phyloP scores from a whole-genome alignment of 805 yeast species.

The Candida qinlingensis region DNA sequence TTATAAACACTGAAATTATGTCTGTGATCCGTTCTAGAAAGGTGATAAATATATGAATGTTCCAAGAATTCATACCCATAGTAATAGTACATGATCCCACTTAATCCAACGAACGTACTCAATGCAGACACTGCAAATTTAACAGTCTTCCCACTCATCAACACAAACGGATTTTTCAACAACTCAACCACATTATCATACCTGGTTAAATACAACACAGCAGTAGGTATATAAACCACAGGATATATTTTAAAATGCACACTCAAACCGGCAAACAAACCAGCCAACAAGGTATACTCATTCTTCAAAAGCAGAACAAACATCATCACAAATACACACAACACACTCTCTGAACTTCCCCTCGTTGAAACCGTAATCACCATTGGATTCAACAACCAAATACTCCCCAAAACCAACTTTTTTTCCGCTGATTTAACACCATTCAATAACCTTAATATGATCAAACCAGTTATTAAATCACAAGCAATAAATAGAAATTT shows the following conservation, averaged over 20 bases:
- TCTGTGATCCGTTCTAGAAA: slow-evolving; percentile 82
- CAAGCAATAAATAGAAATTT: slow-evolving; percentile 71
- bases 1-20: slow-evolving; percentile 93
- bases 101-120: slow-evolving; percentile 40
- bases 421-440: slow-evolving; percentile 17
- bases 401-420: slow-evolving; percentile 41
- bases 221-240: slow-evolving; percentile 75
- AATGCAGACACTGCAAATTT: slow-evolving; percentile 36
- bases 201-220: slow-evolving; percentile 40
- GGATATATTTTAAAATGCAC: slow-evolving; percentile 93
- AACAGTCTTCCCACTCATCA: slow-evolving; percentile 38
- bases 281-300: slow-evolving; percentile 25
- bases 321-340: slow-evolving; percentile 70
- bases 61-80: slow-evolving; percentile 75
- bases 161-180: slow-evolving; percentile 10
- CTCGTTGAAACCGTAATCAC: slow-evolving; percentile 88
- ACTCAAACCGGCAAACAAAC: slow-evolving; percentile 41
- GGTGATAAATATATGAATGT: slow-evolving; percentile 80
- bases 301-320: slow-evolving; percentile 44
- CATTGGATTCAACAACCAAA: slow-evolving; percentile 95
- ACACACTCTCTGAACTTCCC: slow-evolving; percentile 87
- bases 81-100: slow-evolving; percentile 53
- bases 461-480: slow-evolving; percentile 79
- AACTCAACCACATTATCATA: slow-evolving; percentile 23
- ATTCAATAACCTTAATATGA: slow-evolving; percentile 36